These are phyloP conservation scores for Epichloe aotearoae DNA, from an alignment of 2,329 filamentous ascomycete genomes.

Conservation along the genomic window DNA sequence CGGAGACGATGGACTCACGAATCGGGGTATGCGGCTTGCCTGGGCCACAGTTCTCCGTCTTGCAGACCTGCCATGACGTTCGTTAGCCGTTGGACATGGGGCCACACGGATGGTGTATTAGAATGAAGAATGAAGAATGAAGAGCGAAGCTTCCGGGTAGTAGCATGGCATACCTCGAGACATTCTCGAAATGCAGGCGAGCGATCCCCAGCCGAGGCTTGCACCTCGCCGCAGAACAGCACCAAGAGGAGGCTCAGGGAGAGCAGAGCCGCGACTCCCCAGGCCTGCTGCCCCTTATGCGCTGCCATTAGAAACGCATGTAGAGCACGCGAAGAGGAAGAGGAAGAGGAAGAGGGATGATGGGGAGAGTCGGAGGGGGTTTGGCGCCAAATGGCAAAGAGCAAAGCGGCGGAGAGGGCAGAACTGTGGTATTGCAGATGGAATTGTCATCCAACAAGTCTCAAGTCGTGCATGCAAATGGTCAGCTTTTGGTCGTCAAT, in stretches of 20 bases:
- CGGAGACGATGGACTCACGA: conserved; percentile 42
- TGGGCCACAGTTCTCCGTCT: conserved; percentile 62
- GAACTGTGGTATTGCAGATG: not conserved
- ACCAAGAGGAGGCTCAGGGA: conserved; percentile 23
- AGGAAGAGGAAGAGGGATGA: not conserved
- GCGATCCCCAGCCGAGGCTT: conserved; percentile 70
- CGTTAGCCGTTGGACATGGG: not conserved
- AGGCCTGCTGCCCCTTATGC: conserved; percentile 21
- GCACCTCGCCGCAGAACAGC: conserved; percentile 29
- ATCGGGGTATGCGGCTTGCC: conserved; percentile 47
- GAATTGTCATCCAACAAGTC: not conserved
- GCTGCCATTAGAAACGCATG: conserved; percentile 21
- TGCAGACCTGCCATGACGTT: conserved; percentile 50
- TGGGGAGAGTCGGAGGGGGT: not conserved
- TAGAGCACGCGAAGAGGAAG: conserved; percentile 4
- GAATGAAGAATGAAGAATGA: too few relatives aligned
- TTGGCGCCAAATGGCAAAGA: not conserved
- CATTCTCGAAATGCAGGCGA: conserved; percentile 81
- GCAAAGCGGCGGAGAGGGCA: not conserved
- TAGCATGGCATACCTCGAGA: conserved; percentile 47
- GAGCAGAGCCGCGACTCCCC: conserved; percentile 14
- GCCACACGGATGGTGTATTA: too few relatives aligned
- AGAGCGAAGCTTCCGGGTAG: not conserved
- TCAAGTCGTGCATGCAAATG: not conserved
- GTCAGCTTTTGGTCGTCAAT: not conserved